Conservation (phyloP, 768 basidiomycete genomes). For the Lactarius pseudohatsudake region DNA sequence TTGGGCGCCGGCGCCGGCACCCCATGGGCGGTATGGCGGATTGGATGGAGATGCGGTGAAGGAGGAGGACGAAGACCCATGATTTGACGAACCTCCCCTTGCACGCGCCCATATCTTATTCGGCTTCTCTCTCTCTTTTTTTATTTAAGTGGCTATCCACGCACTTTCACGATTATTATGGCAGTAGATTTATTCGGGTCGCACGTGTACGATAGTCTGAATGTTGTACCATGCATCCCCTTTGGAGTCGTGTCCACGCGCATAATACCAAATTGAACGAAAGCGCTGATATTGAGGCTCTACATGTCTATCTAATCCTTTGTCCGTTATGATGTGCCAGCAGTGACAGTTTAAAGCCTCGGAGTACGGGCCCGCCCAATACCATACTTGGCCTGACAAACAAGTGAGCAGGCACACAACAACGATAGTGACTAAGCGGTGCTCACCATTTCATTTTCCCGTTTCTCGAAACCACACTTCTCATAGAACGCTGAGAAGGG, state of each 20-base stretch:
- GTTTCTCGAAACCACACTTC: conserved; percentile 91
- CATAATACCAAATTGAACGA: background rate
- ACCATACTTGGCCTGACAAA: conserved; percentile 57
- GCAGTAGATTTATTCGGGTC: conserved; percentile 22
- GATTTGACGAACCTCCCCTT: background rate
- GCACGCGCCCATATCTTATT: conserved; percentile 1
- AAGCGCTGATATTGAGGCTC: background rate
- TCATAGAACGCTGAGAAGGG: conserved; percentile 80
- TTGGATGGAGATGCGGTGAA: conserved; percentile 34
- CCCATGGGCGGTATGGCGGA: conserved; percentile 33
- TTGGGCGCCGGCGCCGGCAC: conserved; percentile 31
- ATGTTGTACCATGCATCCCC: conserved; percentile 19
- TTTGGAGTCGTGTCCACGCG: conserved; percentile 1
- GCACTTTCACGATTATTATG: conserved; percentile 18
- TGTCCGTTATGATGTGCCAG: background rate
- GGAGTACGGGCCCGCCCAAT: conserved; percentile 44
- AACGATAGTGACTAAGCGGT: background rate
- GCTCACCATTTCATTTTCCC: conserved; percentile 91
- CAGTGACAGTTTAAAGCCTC: conserved; percentile 27
- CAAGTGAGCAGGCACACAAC: conserved; percentile 12
- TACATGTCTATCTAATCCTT: conserved; percentile 11
- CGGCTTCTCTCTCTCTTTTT: conserved; percentile 2
- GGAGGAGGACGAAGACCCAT: conserved; percentile 35
- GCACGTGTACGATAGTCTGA: conserved; percentile 24
- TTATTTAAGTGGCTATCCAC: conserved; percentile 24